Evolutionary conservation across 1,139 yeast species (phyloP).

Genomic region (Geotrichum fermentans): DNA sequence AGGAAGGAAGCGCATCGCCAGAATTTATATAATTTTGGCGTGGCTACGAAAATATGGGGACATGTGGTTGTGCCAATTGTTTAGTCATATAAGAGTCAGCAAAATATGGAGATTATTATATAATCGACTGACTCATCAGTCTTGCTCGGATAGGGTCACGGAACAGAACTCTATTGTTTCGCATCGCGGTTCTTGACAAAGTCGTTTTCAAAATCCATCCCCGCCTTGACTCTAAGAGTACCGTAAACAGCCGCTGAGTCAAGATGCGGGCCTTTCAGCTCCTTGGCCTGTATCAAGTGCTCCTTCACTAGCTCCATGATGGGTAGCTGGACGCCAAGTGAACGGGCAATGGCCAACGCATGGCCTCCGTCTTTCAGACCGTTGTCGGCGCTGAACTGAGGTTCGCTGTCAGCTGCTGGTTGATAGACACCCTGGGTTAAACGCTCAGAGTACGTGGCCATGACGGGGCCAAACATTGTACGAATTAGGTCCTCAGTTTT

Average conservation of each 20-base stretch:
- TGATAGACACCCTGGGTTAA: slow-evolving; percentile 23
- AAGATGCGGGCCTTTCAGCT: slow-evolving; percentile 26
- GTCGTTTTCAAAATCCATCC: slow-evolving; percentile 31
- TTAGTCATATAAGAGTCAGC: no score
- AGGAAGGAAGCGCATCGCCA: no score
- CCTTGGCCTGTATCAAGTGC: slow-evolving; percentile 25
- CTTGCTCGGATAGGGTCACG: neutral
- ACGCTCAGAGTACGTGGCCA: slow-evolving; percentile 19
- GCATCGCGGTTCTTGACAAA: slow-evolving; percentile 25
- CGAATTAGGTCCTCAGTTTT: slow-evolving; percentile 25
- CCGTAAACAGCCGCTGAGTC: slow-evolving; percentile 35
- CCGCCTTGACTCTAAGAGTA: slow-evolving; percentile 29
- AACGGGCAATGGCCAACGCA: slow-evolving; percentile 27
- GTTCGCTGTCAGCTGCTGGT: slow-evolving; percentile 26
- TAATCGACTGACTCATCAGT: neutral
- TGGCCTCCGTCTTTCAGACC: slow-evolving; percentile 32
- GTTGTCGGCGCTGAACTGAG: slow-evolving; percentile 29
- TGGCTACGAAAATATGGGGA: no score
- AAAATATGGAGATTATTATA: no score
- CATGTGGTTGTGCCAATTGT: no score
- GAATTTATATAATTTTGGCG: no score
- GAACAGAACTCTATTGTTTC: neutral
- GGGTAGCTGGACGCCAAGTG: slow-evolving; percentile 25
- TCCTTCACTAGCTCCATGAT: slow-evolving; percentile 24
- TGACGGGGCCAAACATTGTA: slow-evolving; percentile 25